Percentiles rank a stretch among this genome's conserved stretches.
These are phyloP conservation scores for Catunica adiposa DNA, from an alignment of 2,329 filamentous ascomycete genomes.

Conservation along the genomic window DNA sequence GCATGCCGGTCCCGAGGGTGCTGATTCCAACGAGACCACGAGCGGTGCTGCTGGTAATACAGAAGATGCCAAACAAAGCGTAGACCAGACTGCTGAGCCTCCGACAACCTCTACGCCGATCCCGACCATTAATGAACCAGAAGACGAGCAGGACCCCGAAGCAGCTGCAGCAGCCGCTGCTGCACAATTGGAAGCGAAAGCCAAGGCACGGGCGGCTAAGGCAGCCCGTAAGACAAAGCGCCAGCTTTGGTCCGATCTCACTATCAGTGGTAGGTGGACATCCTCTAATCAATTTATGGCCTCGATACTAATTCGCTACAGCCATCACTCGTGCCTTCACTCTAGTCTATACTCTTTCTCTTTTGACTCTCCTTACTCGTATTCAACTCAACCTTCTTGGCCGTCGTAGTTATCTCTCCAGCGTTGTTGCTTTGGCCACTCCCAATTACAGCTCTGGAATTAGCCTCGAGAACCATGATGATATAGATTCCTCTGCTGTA, in stretches of 20 bases:
- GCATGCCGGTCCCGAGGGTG: not conserved
- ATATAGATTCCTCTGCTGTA: conserved; percentile 63
- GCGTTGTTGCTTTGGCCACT: conserved; percentile 77
- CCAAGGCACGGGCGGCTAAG: conserved; percentile 15
- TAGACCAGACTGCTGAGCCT: not conserved
- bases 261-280: conserved; percentile 62
- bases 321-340: conserved; percentile 85
- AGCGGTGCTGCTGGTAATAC: not conserved
- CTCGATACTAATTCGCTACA: conserved; percentile 21
- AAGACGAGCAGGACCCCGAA: not conserved
- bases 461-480: conserved; percentile 81
- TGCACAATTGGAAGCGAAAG: conserved; percentile 9
- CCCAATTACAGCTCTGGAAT: conserved; percentile 61
- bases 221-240: conserved; percentile 59
- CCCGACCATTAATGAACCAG: not conserved
- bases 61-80: not conserved
- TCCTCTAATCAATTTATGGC: not conserved
- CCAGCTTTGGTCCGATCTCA: conserved; percentile 93
- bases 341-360: conserved; percentile 73
- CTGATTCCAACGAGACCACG: not conserved
- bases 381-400: conserved; percentile 96
- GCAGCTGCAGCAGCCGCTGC: conserved; percentile 4
- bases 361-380: conserved; percentile 80
- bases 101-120: conserved; percentile 3
- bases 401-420: conserved; percentile 86